Conservation (phyloP, 1,139 yeast genomes). For the Sugiyamaella japonica region DNA sequence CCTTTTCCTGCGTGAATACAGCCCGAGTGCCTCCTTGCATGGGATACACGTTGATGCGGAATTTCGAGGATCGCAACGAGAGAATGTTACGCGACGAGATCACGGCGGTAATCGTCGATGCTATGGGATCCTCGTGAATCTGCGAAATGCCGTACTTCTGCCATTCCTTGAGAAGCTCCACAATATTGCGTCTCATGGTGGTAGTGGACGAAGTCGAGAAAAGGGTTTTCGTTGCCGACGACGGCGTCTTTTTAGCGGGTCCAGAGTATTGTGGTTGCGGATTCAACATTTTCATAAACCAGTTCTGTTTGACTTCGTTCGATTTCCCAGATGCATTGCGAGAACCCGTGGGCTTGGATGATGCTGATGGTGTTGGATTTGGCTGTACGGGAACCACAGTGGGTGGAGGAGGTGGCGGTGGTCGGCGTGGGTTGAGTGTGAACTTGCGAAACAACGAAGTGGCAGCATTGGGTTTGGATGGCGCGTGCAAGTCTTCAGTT, state of each 20-base stretch:
- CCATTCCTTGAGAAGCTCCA: slow-evolving; percentile 41
- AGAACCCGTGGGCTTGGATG: slow-evolving; percentile 1
- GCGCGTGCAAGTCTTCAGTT: background rate
- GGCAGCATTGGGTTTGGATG: slow-evolving; percentile 17
- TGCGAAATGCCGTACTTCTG: slow-evolving; percentile 40
- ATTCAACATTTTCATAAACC: slow-evolving; percentile 43
- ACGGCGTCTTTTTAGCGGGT: background rate
- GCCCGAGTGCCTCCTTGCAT: slow-evolving; percentile 33
- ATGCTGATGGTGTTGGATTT: slow-evolving; percentile 14
- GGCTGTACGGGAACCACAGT: slow-evolving; percentile 2
- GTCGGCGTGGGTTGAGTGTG: slow-evolving; percentile 26
- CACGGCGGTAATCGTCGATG: slow-evolving; percentile 36
- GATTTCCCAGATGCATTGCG: slow-evolving; percentile 16
- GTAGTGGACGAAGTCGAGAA: slow-evolving; percentile 33
- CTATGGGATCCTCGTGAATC: slow-evolving; percentile 32
- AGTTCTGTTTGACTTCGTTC: slow-evolving; percentile 40
- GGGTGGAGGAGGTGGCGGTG: slow-evolving; percentile 29
- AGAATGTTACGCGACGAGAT: slow-evolving; percentile 41
- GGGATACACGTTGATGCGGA: slow-evolving; percentile 34
- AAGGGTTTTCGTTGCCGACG: slow-evolving; percentile 30
- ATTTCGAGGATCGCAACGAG: slow-evolving; percentile 37
- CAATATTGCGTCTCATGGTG: slow-evolving; percentile 35
- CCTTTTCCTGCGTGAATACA: slow-evolving; percentile 35
- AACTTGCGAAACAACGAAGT: slow-evolving; percentile 24
- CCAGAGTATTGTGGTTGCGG: slow-evolving; percentile 16